These are phyloP conservation scores for Daedalea quercina DNA, from an alignment of 768 basidiomycete species.

Conservation along the genomic window DNA sequence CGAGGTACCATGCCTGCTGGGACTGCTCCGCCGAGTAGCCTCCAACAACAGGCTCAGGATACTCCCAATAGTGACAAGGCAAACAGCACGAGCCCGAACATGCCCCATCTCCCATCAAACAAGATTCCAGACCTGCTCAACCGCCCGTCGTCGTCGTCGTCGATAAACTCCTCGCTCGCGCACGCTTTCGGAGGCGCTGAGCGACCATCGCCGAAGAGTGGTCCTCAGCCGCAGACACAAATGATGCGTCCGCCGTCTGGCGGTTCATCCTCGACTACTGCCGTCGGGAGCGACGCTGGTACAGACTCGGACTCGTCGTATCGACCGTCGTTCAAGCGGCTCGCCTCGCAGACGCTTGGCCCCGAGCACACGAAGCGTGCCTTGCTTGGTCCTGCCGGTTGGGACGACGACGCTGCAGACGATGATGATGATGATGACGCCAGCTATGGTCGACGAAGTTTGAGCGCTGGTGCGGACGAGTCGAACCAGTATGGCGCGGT, in stretches of 20 bases:
- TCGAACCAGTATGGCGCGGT: background rate
- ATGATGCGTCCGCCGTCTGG: slow-evolving; percentile 17
- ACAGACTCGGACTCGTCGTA: slow-evolving; percentile 19
- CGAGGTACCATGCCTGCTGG: slow-evolving; percentile 20
- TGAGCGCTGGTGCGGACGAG: background rate
- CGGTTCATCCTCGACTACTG: slow-evolving; percentile 20
- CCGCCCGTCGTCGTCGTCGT: slow-evolving; percentile 32
- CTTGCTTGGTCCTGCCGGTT: slow-evolving; percentile 29
- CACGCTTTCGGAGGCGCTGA: slow-evolving; percentile 10
- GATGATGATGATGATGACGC: slow-evolving; percentile 9
- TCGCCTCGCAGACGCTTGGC: slow-evolving; percentile 68
- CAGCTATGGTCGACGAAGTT: background rate
- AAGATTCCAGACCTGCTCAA: slow-evolving; percentile 17
- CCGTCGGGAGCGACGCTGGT: slow-evolving; percentile 16
- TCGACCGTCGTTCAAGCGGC: slow-evolving; percentile 65
- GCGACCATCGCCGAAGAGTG: slow-evolving; percentile 2
- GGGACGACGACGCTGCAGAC: slow-evolving; percentile 24
- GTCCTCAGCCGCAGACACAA: background rate
- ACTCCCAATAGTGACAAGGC: slow-evolving; percentile 10
- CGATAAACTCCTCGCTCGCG: slow-evolving; percentile 20
- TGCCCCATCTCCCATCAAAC: slow-evolving; percentile 7
- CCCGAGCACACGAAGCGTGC: slow-evolving; percentile 51
- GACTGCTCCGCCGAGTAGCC: slow-evolving; percentile 17
- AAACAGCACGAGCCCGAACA: slow-evolving; percentile 16
- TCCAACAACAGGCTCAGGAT: slow-evolving; percentile 8